Conservation (phyloP, 179 eudicot species). For the Silene coronaria region DNA sequence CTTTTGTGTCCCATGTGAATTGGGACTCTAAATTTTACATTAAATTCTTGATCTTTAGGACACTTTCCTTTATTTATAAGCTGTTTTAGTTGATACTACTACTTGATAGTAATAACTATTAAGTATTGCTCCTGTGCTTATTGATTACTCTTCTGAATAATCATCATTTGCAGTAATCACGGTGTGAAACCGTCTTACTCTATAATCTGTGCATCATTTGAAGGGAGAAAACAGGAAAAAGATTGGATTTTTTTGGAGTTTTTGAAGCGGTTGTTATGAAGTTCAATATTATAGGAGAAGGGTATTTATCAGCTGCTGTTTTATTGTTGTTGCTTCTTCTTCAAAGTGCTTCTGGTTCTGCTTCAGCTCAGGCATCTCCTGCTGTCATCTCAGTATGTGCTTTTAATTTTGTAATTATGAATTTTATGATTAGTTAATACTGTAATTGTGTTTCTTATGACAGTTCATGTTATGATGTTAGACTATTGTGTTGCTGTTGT, state of each 20-base stretch:
- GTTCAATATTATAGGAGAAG: constrained; percentile 20
- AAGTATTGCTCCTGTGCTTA: too few species aligned
- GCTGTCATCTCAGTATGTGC: constrained; percentile 45
- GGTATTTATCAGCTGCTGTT: constrained; percentile 33
- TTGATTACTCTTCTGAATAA: too few species aligned
- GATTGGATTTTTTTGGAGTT: constrained; percentile 10
- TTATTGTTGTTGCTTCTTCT: constrained; percentile 35
- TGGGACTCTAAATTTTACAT: constrained; percentile 1
- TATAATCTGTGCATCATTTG: not conserved
- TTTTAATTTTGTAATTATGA: not conserved
- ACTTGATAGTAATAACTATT: too few species aligned
- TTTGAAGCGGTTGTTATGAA: constrained; percentile 27
- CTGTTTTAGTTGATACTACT: not conserved
- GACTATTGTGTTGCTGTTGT: constrained; percentile 22
- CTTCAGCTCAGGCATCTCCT: constrained; percentile 45
- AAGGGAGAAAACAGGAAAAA: not conserved
- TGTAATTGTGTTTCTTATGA: not conserved
- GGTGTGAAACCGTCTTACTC: not conserved
- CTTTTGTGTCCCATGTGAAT: constrained; percentile 28
- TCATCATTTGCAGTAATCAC: too few species aligned
- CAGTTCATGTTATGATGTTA: not conserved
- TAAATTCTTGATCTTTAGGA: constrained; percentile 9
- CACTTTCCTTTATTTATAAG: not conserved
- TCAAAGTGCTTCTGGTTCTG: constrained; percentile 17
- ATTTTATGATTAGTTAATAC: not conserved